phyloP scores from a whole-genome alignment of 768 basidiomycete genomes.

The Hortiboletus flavorubellus region DNA sequence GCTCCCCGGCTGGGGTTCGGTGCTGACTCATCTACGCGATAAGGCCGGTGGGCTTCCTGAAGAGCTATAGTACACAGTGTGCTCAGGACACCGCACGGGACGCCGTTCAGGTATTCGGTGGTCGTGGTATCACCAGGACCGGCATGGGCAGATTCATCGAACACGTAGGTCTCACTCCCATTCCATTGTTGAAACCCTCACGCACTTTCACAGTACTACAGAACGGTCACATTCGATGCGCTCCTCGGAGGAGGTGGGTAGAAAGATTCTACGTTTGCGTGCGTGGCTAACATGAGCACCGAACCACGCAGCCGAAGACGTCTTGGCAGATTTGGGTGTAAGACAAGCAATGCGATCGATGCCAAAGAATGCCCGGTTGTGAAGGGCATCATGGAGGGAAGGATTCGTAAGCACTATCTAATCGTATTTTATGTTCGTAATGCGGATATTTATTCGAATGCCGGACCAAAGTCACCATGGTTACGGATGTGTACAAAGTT shows the following conservation, averaged over 20 bases:
- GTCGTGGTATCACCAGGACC: constrained; percentile 76
- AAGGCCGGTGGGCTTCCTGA: constrained; percentile 75
- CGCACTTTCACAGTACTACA: constrained; percentile 27
- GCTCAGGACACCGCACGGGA: constrained; percentile 81
- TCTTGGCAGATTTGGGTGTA: constrained; percentile 75
- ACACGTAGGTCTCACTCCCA: constrained; percentile 36
- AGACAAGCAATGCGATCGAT: constrained; percentile 75
- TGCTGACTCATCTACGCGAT: background rate
- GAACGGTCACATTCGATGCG: constrained; percentile 35
- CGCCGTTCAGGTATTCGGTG: constrained; percentile 79
- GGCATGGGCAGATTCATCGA: constrained; percentile 66
- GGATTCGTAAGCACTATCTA: constrained; percentile 1
- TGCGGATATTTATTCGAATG: background rate
- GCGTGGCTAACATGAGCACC: background rate
- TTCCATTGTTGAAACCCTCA: constrained; percentile 9
- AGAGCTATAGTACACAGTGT: constrained; percentile 70
- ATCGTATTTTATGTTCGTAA: background rate
- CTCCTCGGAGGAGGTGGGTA: constrained; percentile 62
- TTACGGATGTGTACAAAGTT: background rate
- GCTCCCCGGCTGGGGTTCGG: background rate
- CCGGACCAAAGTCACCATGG: background rate
- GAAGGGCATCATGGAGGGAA: constrained; percentile 8
- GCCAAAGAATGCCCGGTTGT: constrained; percentile 65
- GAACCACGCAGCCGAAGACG: constrained; percentile 56
- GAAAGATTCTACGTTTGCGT: background rate